Evolutionary conservation across 2,329 filamentous ascomycete genomes (phyloP).

Genomic region (Talaromyces albobiverticillius): DNA sequence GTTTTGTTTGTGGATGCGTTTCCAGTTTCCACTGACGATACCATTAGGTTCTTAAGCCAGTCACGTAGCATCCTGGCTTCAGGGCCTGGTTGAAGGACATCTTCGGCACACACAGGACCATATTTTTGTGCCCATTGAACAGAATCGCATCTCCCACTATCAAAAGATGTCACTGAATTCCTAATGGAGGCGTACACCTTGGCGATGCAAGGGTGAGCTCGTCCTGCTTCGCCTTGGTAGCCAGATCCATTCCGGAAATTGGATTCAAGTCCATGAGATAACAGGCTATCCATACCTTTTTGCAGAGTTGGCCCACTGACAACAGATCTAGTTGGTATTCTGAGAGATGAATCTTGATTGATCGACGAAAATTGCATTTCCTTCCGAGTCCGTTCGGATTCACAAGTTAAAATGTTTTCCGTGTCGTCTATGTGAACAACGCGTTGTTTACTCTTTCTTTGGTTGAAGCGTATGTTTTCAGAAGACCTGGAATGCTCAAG

Average conservation of each 20-base stretch:
- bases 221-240: conserved; percentile 11
- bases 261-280: conserved; percentile 21
- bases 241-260: conserved; percentile 10
- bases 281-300: conserved; percentile 26
- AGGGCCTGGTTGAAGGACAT: conserved; percentile 71
- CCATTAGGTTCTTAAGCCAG: conserved; percentile 75
- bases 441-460: conserved; percentile 39
- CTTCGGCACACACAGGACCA: conserved; percentile 63
- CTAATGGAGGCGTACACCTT: conserved; percentile 60
- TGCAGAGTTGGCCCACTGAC: conserved; percentile 30
- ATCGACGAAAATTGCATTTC: background rate
- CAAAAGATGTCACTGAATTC: conserved; percentile 71
- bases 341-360: conserved; percentile 21
- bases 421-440: conserved; percentile 29
- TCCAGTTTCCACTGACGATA: conserved; percentile 71
- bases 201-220: conserved; percentile 57
- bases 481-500: background rate
- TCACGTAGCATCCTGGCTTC: conserved; percentile 71
- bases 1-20: conserved; percentile 28
- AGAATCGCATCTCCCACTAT: conserved; percentile 71
- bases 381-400: conserved; percentile 6
- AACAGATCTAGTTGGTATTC: conserved; percentile 27
- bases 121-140: conserved; percentile 82
- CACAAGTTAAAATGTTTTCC: conserved; percentile 31
- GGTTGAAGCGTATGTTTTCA: conserved; percentile 16